Base-by-base conservation (phyloP, 371 early-diverging fungal genomes). In the Apophysomyces variabilis region DNA sequence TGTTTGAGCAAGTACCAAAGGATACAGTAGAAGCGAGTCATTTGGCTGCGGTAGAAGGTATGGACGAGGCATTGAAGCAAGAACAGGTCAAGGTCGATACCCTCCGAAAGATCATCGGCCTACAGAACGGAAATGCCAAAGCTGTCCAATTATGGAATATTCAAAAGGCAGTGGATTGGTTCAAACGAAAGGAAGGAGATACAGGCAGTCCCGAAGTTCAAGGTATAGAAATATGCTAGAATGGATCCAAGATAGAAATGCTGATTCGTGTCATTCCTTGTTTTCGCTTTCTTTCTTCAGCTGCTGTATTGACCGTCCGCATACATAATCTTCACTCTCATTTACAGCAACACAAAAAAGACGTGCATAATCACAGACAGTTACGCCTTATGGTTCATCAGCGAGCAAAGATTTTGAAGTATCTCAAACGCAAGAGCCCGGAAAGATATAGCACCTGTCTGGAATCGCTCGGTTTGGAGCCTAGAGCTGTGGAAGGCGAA, bases 181-280 rank as follows among this genome's bases (percentile, higher is more conserved):
- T 96, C 80, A 90, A 90, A 44, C 77, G 90, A 65, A 79, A 78
- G 44, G 88, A 87, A 45, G 87, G 86, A 14, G 97, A 98, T 76
- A 94, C 96, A 4, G 98, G 97, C 21, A 94, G 93, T 66, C 87
- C 96, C 13, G 96, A 95, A 79, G 98, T 96, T 35, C 97, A 98
- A 88, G 94, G 94, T 94, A 84, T 61, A 69, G 58, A 46, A 7
- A 14, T 43, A n/a, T 11, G 9, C 16, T 16, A 18, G 41, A 57
- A n/a, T 47, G 14, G 18, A 39, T 58, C 36, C 39, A 58, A 43
- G 12, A 21, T 50, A 11, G 35, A 14, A 26, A 57, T 26, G 32
- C 32, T 26, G 14, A n/a, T 14, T 21, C 16, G 16, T 16, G n/a
- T 18, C 5, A n/a, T 66, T 57, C 38, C 38, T 64, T 62, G 8